A percentile compares a stretch with the other conserved stretches of the same genome.
Evolutionary conservation across 2,329 filamentous ascomycete genomes (phyloP).

Genomic region (Cytospora paraplurivora): DNA sequence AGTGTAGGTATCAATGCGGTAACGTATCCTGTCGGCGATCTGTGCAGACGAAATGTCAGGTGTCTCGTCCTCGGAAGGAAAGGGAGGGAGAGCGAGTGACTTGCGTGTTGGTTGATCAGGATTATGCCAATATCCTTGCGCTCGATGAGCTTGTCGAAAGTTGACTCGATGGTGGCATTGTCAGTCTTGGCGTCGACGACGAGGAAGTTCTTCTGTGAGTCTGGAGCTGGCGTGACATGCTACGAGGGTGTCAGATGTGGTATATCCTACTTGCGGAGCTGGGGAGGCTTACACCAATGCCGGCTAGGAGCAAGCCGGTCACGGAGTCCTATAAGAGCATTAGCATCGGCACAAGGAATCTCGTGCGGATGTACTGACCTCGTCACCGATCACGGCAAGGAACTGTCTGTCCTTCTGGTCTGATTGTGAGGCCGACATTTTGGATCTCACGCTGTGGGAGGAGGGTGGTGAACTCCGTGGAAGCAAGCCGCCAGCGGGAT

Average conservation of each 20-base stretch:
- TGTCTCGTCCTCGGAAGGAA: neutral
- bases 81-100: constrained; percentile 34
- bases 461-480: constrained; percentile 15
- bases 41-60: constrained; percentile 41
- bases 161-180: constrained; percentile 79
- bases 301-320: constrained; percentile 90
- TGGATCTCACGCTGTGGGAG: constrained; percentile 28
- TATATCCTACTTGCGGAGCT: neutral
- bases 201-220: constrained; percentile 95
- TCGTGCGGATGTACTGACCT: constrained; percentile 56
- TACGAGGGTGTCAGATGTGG: constrained; percentile 41
- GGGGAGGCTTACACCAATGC: constrained; percentile 72
- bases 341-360: constrained; percentile 18
- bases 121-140: constrained; percentile 97
- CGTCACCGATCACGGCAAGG: constrained; percentile 95
- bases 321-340: constrained; percentile 75
- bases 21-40: constrained; percentile 92
- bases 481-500: neutral
- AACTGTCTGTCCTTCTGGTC: constrained; percentile 88
- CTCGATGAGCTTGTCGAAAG: constrained; percentile 87
- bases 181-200: constrained; percentile 96
- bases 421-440: constrained; percentile 52
- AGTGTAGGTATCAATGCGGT: constrained; percentile 87
- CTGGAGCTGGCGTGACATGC: constrained; percentile 89
- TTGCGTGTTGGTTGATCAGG: constrained; percentile 95